Evolutionary conservation across 2,329 filamentous ascomycete species (phyloP), one percentile per base, ranked within the genome.

Genomic region (Alternaria novae-zelandiae): DNA sequence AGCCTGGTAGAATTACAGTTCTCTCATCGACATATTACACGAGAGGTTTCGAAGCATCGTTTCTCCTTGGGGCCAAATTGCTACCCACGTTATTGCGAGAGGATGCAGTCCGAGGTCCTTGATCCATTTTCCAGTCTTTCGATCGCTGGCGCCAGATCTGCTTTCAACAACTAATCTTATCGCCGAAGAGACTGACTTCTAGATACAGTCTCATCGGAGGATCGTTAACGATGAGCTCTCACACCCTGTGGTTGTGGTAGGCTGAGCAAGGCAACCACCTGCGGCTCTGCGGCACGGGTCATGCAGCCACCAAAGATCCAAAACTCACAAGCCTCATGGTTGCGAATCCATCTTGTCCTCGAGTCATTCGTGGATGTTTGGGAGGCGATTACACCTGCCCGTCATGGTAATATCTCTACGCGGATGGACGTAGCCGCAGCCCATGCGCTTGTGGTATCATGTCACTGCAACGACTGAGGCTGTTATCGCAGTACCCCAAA

Each of bases 251-350:
- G 15, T 9, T 23, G 13, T 6, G 3, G 43, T 30, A 46, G 54
- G 25, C 43, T 56, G 54, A 56, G 41, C 41, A 32, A 56, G 41
- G 12, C 41, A 56, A 13, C 54, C 15, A 54, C 36, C 57, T 59
- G 43, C 50, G 41, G 21, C 28, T 55, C 26, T 55, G 43, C 51
- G 49, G 43, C 51, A 55, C 57, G 20, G 45, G 3, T 55, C 30
- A 46, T 55, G 44, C 50, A 47, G 44, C 57, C 20, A 45, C 41
- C 41, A 55, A 30, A 17, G 6, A 47, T 56, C 6, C 57, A 54
- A 51, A 55, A 58, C 56, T 26, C 30, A 11, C 30, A 43, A 60
- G 26, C 43, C 44, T 12, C 43, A 36, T 6, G 28, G 50, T 23
- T 49, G 20, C 5, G 43, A 26, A 43, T 49, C 50, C 57, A 43